Conservation (phyloP, 495 filamentous ascomycete species). For the Cercophora sp. region DNA sequence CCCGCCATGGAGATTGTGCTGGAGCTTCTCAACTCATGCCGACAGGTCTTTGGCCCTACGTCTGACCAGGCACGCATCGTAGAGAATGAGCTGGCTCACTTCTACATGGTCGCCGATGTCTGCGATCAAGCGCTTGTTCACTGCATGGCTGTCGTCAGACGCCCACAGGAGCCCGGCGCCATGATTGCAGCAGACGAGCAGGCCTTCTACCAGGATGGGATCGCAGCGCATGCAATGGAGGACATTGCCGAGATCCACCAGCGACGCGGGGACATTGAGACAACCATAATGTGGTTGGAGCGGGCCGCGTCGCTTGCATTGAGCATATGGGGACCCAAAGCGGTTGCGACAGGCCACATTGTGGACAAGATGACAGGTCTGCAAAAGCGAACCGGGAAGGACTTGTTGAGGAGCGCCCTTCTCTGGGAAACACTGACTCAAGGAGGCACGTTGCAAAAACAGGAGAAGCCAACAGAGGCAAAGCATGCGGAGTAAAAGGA, state of each 20-base stretch:
- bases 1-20: slow-evolving; percentile 27
- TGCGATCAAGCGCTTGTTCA: slow-evolving; percentile 23
- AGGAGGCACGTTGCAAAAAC: too few relatives aligned
- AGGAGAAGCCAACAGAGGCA: too few relatives aligned
- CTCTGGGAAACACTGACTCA: slow-evolving; percentile 24
- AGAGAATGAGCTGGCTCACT: slow-evolving; percentile 30
- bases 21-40: slow-evolving; percentile 24
- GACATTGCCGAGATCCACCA: slow-evolving; percentile 32
- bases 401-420: slow-evolving; percentile 24
- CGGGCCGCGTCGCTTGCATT: slow-evolving; percentile 25
- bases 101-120: slow-evolving; percentile 28
- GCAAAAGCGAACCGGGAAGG: slow-evolving; percentile 23
- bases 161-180: slow-evolving; percentile 4
- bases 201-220: slow-evolving; percentile 26
- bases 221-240: slow-evolving; percentile 31
- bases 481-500: too few relatives aligned
- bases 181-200: neutral
- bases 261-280: slow-evolving; percentile 24
- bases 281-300: slow-evolving; percentile 27
- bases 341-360: slow-evolving; percentile 26
- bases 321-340: slow-evolving; percentile 24
- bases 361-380: slow-evolving; percentile 30
- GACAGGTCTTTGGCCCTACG: slow-evolving; percentile 22
- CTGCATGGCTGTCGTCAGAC: slow-evolving; percentile 28
- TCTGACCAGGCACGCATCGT: slow-evolving; percentile 26